Evolutionary conservation across 1,284 basidiomycete species (phyloP).

Genomic region (Cryptococcus sp.): DNA sequence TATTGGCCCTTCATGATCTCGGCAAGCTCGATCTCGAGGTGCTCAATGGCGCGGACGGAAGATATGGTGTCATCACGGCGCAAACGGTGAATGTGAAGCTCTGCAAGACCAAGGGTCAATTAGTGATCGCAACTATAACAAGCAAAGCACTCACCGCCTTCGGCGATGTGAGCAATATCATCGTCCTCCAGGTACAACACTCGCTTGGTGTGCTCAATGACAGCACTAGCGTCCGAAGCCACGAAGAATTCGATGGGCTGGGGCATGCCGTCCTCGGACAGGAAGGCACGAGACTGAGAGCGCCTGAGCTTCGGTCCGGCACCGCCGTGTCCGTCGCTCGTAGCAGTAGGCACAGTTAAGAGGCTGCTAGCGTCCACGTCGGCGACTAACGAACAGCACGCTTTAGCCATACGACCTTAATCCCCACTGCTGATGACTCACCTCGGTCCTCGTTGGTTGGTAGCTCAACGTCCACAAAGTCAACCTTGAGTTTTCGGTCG

Average conservation of each 20-base stretch:
- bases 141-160: slow-evolving; percentile 60
- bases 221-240: slow-evolving; percentile 93
- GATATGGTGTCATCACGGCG: slow-evolving; percentile 78
- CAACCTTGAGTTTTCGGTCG: slow-evolving; percentile 99
- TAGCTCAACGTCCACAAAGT: slow-evolving; percentile 98
- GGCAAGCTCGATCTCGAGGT: slow-evolving; percentile 96
- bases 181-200: slow-evolving; percentile 99
- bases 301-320: slow-evolving; percentile 78
- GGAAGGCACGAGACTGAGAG: slow-evolving; percentile 96
- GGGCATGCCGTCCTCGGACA: slow-evolving; percentile 96
- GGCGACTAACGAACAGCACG: slow-evolving; percentile 11
- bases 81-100: slow-evolving; percentile 98
- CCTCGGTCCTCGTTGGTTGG: slow-evolving; percentile 66
- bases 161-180: slow-evolving; percentile 96
- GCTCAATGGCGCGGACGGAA: slow-evolving; percentile 94
- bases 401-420: not conserved
- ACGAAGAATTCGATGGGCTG: slow-evolving; percentile 99
- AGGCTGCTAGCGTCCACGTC: slow-evolving; percentile 55
- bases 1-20: slow-evolving; percentile 99
- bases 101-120: slow-evolving; percentile 43
- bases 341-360: slow-evolving; percentile 69
- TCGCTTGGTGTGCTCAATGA: slow-evolving; percentile 98
- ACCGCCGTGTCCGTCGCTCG: slow-evolving; percentile 50
- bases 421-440: slow-evolving; percentile 18
- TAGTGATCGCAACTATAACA: not conserved